Percentiles rank a stretch among this genome's conserved stretches.
phyloP scores from a whole-genome alignment of 768 basidiomycete genomes.

The Cytidiella melzeri region DNA sequence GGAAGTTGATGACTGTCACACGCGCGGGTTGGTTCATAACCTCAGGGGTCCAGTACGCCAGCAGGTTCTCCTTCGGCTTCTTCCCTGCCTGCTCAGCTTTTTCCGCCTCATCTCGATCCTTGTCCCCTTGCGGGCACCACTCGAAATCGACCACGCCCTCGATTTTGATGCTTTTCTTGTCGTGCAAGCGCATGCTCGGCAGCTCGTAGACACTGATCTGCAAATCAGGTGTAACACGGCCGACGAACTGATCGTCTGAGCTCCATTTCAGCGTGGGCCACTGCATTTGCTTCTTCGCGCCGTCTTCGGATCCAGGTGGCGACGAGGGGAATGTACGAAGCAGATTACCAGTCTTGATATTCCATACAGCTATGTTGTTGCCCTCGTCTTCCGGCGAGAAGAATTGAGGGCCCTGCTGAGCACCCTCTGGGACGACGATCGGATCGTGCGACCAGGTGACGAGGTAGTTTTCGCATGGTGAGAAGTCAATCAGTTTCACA shows the following conservation, averaged over 20 bases:
- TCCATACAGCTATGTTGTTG: slow-evolving; percentile 97
- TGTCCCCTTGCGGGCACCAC: slow-evolving; percentile 93
- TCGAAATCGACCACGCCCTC: slow-evolving; percentile 98
- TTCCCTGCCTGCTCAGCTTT: slow-evolving; percentile 40
- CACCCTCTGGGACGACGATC: slow-evolving; percentile 77
- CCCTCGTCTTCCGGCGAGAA: slow-evolving; percentile 95
- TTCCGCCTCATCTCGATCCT: slow-evolving; percentile 71
- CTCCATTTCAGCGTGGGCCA: slow-evolving; percentile 99
- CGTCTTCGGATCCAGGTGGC: slow-evolving; percentile 50
- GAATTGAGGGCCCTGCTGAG: slow-evolving; percentile 74
- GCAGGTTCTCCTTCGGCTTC: slow-evolving; percentile 81
- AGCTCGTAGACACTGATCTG: slow-evolving; percentile 97
- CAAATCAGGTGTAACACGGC: slow-evolving; percentile 79
- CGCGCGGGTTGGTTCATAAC: slow-evolving; percentile 94
- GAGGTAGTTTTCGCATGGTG: slow-evolving; percentile 92
- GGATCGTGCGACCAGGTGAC: slow-evolving; percentile 97
- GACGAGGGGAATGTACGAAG: slow-evolving; percentile 86
- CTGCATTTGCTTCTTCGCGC: slow-evolving; percentile 73
- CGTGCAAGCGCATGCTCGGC: slow-evolving; percentile 88
- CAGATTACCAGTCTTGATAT: slow-evolving; percentile 87
- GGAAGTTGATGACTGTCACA: slow-evolving; percentile 89
- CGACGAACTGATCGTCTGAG: slow-evolving; percentile 92
- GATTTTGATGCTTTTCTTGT: slow-evolving; percentile 95
- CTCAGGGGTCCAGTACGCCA: slow-evolving; percentile 98
- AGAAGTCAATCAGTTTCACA: slow-evolving; percentile 95